Percentiles rank a stretch among this genome's conserved stretches.
phyloP scores from a whole-genome alignment of 2,329 filamentous ascomycete genomes.

The Trematosphaeria pertusa region DNA sequence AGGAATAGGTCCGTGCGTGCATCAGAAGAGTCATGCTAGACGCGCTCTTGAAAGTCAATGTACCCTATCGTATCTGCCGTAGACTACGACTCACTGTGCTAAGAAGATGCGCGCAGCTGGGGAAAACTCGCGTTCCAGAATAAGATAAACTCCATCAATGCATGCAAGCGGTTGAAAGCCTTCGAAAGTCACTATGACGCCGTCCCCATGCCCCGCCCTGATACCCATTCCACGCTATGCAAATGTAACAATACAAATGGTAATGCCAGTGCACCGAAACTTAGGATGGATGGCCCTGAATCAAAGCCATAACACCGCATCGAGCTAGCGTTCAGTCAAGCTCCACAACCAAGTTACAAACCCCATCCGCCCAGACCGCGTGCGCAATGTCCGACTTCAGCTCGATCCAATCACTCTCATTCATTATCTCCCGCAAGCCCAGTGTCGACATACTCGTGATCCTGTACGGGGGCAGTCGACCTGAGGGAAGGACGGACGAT shows the following conservation, averaged over 20 bases:
- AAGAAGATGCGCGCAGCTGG: not conserved
- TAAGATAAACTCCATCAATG: too few species aligned
- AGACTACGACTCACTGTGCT: not conserved
- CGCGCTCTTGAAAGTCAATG: too few species aligned
- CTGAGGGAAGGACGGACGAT: not conserved
- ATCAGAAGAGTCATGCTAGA: not conserved
- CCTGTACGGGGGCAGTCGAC: conserved; percentile 17
- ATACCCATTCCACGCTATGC: not conserved
- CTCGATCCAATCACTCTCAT: conserved; percentile 33
- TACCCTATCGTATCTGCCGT: too few species aligned
- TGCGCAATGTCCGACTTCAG: conserved; percentile 33
- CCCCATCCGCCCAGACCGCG: conserved; percentile 41
- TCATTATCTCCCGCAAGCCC: conserved; percentile 31
- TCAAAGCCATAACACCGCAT: not conserved
- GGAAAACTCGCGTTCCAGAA: too few species aligned
- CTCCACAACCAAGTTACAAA: conserved; percentile 41
- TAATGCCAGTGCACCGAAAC: not conserved
- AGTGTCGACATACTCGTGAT: conserved; percentile 32
- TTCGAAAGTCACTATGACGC: too few species aligned
- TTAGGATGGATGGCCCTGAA: not conserved
- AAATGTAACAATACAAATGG: not conserved
- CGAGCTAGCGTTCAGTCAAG: conserved; percentile 9
- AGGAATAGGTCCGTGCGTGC: not conserved
- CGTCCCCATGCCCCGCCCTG: not conserved
- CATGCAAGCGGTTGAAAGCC: too few species aligned